Conservation (phyloP, 805 yeast genomes). For the Starmerella kuoi region DNA sequence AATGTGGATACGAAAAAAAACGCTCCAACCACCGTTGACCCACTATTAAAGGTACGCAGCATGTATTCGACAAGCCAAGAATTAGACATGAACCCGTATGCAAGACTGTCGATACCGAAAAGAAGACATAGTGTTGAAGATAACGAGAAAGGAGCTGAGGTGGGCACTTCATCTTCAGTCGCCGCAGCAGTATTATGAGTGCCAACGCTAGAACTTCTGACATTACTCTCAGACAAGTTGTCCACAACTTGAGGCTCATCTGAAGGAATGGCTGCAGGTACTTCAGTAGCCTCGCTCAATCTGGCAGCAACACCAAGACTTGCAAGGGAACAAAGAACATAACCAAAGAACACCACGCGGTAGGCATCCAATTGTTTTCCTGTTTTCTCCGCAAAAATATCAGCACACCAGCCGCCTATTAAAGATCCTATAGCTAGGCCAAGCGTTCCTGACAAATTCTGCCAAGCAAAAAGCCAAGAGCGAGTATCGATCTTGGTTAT, state of each 20-base stretch:
- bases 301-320: constrained; percentile 41
- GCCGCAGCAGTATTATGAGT: background rate
- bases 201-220: background rate
- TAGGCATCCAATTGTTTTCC: constrained; percentile 34
- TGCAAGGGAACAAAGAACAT: constrained; percentile 41
- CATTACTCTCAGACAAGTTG: background rate
- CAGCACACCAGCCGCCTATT: constrained; percentile 47
- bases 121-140: constrained; percentile 18
- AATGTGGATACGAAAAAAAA: constrained; percentile 21
- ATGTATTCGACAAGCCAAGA: constrained; percentile 84
- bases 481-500: constrained; percentile 39
- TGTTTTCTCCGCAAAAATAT: constrained; percentile 24
- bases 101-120: constrained; percentile 78
- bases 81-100: constrained; percentile 76
- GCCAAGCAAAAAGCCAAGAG: constrained; percentile 64
- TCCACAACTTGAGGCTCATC: constrained; percentile 1
- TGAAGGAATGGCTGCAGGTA: background rate
- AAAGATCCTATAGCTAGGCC: constrained; percentile 70
- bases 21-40: constrained; percentile 52
- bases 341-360: constrained; percentile 43
- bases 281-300: constrained; percentile 7
- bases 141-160: constrained; percentile 2
- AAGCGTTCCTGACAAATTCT: constrained; percentile 52
- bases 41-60: constrained; percentile 40
- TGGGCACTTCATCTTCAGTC: background rate